Conservation (phyloP, 257 asterid genomes). For the Eucommia ulmoides region DNA sequence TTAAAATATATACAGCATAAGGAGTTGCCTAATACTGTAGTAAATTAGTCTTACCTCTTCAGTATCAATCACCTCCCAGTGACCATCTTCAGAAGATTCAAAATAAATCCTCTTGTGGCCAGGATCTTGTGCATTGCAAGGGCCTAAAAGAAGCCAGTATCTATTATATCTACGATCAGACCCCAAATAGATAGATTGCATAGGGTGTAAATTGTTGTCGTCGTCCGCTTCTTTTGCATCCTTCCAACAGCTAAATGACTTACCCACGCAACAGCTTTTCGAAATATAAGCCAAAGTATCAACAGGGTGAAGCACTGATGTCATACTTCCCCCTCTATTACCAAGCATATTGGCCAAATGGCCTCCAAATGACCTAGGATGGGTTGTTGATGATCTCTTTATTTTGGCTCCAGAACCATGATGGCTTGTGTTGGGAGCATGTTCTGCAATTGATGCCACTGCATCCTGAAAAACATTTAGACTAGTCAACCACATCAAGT, state of each 20-base stretch:
- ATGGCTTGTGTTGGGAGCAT: slow-evolving; percentile 21
- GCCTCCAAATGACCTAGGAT: slow-evolving; percentile 25
- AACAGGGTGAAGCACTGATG: slow-evolving; percentile 41
- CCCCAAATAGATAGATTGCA: slow-evolving; percentile 94
- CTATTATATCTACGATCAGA: slow-evolving; percentile 97
- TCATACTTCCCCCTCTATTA: slow-evolving; percentile 19
- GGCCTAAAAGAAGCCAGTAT: slow-evolving; percentile 98
- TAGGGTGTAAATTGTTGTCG: slow-evolving; percentile 53
- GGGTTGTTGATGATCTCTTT: slow-evolving; percentile 55
- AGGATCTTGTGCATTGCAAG: slow-evolving; percentile 83
- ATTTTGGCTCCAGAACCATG: slow-evolving; percentile 76
- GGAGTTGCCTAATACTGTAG: too few relatives aligned
- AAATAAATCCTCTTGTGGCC: slow-evolving; percentile 96
- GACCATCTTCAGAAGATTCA: slow-evolving; percentile 98
- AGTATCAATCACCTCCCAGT: slow-evolving; percentile 86
- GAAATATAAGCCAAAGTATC: slow-evolving; percentile 64
- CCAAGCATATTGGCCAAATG: slow-evolving; percentile 10
- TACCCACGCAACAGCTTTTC: slow-evolving; percentile 27
- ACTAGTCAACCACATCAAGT: neutral
- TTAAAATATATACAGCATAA: neutral
- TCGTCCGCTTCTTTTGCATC: slow-evolving; percentile 27
- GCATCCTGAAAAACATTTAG: slow-evolving; percentile 41
- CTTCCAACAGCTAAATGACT: slow-evolving; percentile 22
- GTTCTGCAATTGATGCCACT: slow-evolving; percentile 20
- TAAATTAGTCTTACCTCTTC: slow-evolving; percentile 68